Evolutionary conservation across 805 yeast species (phyloP).

Genomic region (Cephaloascus fragrans): DNA sequence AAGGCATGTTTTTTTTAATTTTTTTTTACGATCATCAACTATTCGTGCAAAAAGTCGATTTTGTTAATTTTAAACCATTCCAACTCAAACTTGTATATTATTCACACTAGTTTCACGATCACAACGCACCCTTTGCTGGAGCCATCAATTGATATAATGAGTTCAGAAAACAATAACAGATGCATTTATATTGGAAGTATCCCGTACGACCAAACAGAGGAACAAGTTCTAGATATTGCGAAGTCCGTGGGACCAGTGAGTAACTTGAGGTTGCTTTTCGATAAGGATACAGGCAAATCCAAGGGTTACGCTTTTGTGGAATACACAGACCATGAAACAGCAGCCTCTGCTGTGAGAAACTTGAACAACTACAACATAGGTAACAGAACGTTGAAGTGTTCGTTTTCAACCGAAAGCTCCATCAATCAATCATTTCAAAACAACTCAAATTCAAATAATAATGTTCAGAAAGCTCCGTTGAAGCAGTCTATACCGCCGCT

Average conservation of each 20-base stretch:
- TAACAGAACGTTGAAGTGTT: slow-evolving; percentile 61
- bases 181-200: slow-evolving; percentile 72
- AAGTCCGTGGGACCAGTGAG: slow-evolving; percentile 83
- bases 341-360: slow-evolving; percentile 85
- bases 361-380: slow-evolving; percentile 73
- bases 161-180: slow-evolving; percentile 1
- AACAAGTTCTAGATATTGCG: slow-evolving; percentile 82
- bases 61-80: no score
- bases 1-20: no score
- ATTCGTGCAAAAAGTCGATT: no score
- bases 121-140: no score
- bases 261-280: slow-evolving; percentile 68
- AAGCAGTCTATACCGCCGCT: slow-evolving; percentile 31
- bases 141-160: no score
- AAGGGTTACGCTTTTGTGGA: slow-evolving; percentile 87
- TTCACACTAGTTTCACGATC: no score
- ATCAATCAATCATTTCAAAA: neutral
- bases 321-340: slow-evolving; percentile 75
- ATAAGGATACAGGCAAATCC: slow-evolving; percentile 81
- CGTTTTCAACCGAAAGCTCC: slow-evolving; percentile 46
- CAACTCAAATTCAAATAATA: neutral
- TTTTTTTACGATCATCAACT: no score
- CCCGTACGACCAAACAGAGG: slow-evolving; percentile 91
- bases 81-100: no score
- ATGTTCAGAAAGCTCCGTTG: neutral